Percentiles rank a stretch among this genome's conserved stretches.
phyloP scores from a whole-genome alignment of 129 eudicot species.

The Sambucus nigra region DNA sequence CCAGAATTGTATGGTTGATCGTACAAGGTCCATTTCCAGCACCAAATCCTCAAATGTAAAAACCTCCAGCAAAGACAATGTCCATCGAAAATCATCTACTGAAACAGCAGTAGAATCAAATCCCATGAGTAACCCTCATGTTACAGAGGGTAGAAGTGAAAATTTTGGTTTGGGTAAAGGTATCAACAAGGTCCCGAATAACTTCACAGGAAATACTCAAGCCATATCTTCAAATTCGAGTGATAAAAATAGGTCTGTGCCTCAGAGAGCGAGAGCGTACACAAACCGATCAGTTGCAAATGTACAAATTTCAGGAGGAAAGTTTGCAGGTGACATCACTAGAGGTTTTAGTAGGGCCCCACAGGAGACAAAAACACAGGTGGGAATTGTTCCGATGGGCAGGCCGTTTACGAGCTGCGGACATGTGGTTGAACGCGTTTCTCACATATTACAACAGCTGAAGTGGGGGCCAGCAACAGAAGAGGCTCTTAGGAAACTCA shows the following conservation, averaged over 20 bases:
- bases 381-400: constrained; percentile 24
- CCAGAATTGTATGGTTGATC: constrained; percentile 45
- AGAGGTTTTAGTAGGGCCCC: constrained; percentile 21
- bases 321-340: constrained; percentile 17
- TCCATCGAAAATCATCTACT: constrained; percentile 25
- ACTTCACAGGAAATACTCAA: constrained; percentile 11
- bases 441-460: constrained; percentile 43
- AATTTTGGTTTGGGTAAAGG: constrained; percentile 25
- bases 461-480: constrained; percentile 83
- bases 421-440: constrained; percentile 49
- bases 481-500: constrained; percentile 61
- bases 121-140: constrained; percentile 17
- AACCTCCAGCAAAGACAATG: constrained; percentile 31
- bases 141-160: constrained; percentile 30
- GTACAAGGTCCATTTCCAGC: constrained; percentile 23
- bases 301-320: constrained; percentile 35
- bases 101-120: constrained; percentile 25
- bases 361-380: constrained; percentile 27
- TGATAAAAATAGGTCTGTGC: constrained; percentile 24
- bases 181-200: constrained; percentile 15
- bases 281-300: constrained; percentile 26
- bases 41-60: constrained; percentile 31
- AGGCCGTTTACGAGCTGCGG: constrained; percentile 44
- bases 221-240: constrained; percentile 11
- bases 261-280: constrained; percentile 45